Evolutionary conservation across 768 basidiomycete genomes (phyloP).

Genomic region (Bullera alba): DNA sequence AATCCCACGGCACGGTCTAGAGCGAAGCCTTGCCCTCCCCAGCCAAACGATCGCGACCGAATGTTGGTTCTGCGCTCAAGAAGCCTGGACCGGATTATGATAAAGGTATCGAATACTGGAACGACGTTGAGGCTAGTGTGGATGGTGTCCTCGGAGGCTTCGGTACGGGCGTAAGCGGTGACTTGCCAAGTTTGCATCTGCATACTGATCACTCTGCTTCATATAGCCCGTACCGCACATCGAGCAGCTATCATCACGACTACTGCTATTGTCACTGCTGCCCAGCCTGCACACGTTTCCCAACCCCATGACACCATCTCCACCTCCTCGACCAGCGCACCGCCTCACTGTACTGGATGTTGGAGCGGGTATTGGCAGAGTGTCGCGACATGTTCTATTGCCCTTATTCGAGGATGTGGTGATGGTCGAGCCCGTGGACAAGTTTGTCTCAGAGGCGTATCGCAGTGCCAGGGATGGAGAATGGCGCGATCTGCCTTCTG

Average conservation of each 20-base stretch:
- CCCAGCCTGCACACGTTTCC: constrained; percentile 72
- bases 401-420: constrained; percentile 80
- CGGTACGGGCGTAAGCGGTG: constrained; percentile 52
- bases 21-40: constrained; percentile 1
- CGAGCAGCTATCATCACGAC: constrained; percentile 82
- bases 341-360: constrained; percentile 78
- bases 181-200: neutral
- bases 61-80: constrained; percentile 28
- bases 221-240: constrained; percentile 76
- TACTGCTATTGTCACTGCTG: constrained; percentile 72
- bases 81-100: constrained; percentile 55
- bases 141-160: constrained; percentile 78
- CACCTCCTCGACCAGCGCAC: constrained; percentile 32
- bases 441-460: constrained; percentile 63
- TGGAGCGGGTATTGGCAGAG: constrained; percentile 86
- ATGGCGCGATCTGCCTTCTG: constrained; percentile 29
- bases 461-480: constrained; percentile 16
- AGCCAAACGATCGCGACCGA: constrained; percentile 26
- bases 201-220: neutral
- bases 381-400: constrained; percentile 80
- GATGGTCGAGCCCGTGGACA: constrained; percentile 76
- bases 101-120: constrained; percentile 83
- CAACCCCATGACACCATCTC: constrained; percentile 58
- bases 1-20: neutral
- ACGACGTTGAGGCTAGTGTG: constrained; percentile 65